Percentiles rank a stretch among this genome's conserved stretches.
Conservation (phyloP, 345 rosid species). For the Rhizophora apiculata region DNA sequence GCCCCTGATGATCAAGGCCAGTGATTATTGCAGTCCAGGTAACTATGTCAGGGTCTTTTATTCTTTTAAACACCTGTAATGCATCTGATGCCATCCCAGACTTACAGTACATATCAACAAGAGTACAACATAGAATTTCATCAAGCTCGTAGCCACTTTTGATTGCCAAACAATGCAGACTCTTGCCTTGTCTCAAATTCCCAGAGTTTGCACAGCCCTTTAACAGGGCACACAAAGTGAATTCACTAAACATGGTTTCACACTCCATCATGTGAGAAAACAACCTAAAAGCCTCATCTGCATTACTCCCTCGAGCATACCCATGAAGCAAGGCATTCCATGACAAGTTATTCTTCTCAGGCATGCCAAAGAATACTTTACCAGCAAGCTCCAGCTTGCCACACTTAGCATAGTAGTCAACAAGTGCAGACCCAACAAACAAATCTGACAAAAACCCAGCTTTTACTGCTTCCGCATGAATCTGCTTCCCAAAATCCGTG, state of each 20-base stretch:
- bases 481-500: constrained; percentile 33
- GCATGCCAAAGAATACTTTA: constrained; percentile 32
- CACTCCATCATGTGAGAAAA: constrained; percentile 34
- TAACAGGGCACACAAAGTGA: constrained; percentile 35
- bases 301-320: constrained; percentile 34
- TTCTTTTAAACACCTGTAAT: constrained; percentile 31
- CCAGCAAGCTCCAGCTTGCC: constrained; percentile 39
- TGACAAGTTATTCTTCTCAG: constrained; percentile 36
- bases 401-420: constrained; percentile 45
- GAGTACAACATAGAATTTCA: constrained; percentile 37
- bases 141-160: constrained; percentile 36
- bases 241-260: constrained; percentile 33
- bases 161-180: constrained; percentile 39
- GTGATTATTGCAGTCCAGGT: constrained; percentile 44
- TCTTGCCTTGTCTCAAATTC: constrained; percentile 32
- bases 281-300: constrained; percentile 27
- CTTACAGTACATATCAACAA: constrained; percentile 51
- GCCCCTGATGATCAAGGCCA: constrained; percentile 39
- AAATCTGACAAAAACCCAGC: constrained; percentile 31
- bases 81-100: constrained; percentile 39
- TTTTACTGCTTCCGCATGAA: constrained; percentile 42
- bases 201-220: constrained; percentile 36
- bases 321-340: constrained; percentile 50
- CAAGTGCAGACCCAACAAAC: constrained; percentile 46
- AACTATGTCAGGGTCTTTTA: constrained; percentile 36